Base-by-base conservation (phyloP, 768 basidiomycete genomes). In the Podaxis sp. region DNA sequence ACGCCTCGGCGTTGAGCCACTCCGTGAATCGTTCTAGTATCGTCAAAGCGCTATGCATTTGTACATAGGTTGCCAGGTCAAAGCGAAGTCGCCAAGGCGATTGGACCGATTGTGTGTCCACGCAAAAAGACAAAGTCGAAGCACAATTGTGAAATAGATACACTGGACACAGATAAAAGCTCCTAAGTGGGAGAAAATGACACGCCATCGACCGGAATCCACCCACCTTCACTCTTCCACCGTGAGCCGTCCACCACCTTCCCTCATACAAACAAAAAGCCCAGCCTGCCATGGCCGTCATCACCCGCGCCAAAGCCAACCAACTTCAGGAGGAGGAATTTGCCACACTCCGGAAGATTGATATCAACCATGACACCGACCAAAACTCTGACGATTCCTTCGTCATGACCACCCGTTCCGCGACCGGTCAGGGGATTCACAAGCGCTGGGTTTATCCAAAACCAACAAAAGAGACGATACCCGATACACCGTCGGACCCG, bases 271-370 rank as follows among this genome's bases (percentile, higher is more conserved):
- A 6, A 46, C 44, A 6, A 46, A 15, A 9, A 33, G 1, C 30
- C 5, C 2, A n/a, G 19, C 19, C 44, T 17, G n/a, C n/a, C 44
- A 58, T 58, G 57, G 8, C 56, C 15, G 19, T 57, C 40, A 44
- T n/a, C 24, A 57, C 56, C 13, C 56, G 56, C 3, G 42, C 22
- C 13, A 24, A 42, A 42, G 56, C 56, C n/a, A 57, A 42, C 17
- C 56, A 44, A 17, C 9, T 57, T 24, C 56, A 11, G 26, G 56
- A 57, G 24, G 56, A 57, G 11, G 56, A 57, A 42, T 57, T 57
- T 24, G 22, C n/a, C 7, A 40, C 15, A 40, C 40, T 57, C 11
- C 56, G 56, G 24, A 57, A 57, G 4, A 57, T 57, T 30, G 56
- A 57, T 19, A 19, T 46, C 19, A 46, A 5, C 5, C 19, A 26